Evolutionary conservation across 73 alveolate species (phyloP), one percentile per base, ranked within the genome.

Genomic region (Paramecium pentaurelia): DNA sequence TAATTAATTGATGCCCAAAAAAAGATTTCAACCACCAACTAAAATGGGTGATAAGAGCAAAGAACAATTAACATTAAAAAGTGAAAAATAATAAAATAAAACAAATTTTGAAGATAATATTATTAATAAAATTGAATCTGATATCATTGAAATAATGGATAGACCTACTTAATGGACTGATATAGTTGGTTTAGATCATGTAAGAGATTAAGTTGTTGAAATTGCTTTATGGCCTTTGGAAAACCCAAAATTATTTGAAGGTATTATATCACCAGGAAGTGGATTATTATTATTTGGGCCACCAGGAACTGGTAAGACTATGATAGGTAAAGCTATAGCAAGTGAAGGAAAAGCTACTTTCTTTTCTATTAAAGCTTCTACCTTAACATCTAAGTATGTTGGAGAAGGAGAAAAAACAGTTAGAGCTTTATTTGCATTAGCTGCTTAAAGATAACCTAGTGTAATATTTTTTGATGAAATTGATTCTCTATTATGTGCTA

Each of bases 291-390:
- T 89, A 45, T 89, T 89, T 86, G 99, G 99, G 9, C 99, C 99
- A 40, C 99, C 99, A n/a, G 99, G 99, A 18, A 98, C 99, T 27
- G 99, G 99, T 4, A 98, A 98, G 80, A 98, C 99, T 25, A 96
- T 98, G 98, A 94, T 98, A n/a, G 99, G 99, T 14, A 98, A 98
- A 71, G 99, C 99, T 22, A 97, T 98, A 18, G 99, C 99, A 18
- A 89, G 98, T n/a, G 97, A 98, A 95, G 96, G 98, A 42, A 96
- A 96, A 60, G 96, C 99, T 60, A 96, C 98, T 83, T 98, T 98
- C 95, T 93, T 98, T 88, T 93, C 97, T 60, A 96, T 98, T 9
- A 95, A 98, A 18, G 99, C 99, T 40, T 90, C 98, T 60, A 93
- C 99, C 44, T 94, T 98, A 40, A 96, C 98, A 86, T 95, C 98